Evolutionary conservation across 345 rosid species (phyloP), one percentile per base, ranked within the genome.

Genomic region (Raphanus sativus): DNA sequence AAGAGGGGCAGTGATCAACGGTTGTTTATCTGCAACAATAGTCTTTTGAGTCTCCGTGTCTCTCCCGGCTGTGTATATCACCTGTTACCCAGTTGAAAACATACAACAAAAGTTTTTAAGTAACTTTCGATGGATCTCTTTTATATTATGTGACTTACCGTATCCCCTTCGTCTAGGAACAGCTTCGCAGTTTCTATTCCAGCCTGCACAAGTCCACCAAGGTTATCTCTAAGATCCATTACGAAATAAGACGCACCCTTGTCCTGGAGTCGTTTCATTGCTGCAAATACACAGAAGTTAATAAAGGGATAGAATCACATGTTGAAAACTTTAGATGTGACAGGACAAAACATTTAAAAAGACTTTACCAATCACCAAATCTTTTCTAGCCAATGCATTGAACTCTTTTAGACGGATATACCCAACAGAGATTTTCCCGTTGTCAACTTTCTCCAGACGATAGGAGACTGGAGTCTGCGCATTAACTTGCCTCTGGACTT

Each of bases 181-280:
- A 94, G 88, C 87, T 94, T 92, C 70, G 98, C 86, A 65, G 93
- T 85, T 87, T 94, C 98, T 77, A 94, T 89, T 77, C 98, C 98
- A 73, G 96, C 97, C 98, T 92, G 97, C 29, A 94, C 97, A 38
- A 94, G 86, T 75, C 98, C 98, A 75, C 98, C 98, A 62, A 89
- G 98, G 83, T 94, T 94, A 81, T 94, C 97, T 87, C 97, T 85
- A 77, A 94, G 98, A 85, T 94, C 98, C 87, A 94, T 79, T 38
- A 94, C 81, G 33, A 91, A 91, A 85, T 82, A 91, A 17, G 84
- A 86, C 1, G 94, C 96, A 82, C 97, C 98, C 93, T 86, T 94
- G 73, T 86, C 91, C 76, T 87, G 90, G 72, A 94, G 97, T 48
- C 90, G 86, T 83, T 88, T 89, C 95, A 88, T 86, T 80, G 98